Evolutionary conservation across 768 basidiomycete species (phyloP).

Genomic region (Chlorophyllum brunneum): DNA sequence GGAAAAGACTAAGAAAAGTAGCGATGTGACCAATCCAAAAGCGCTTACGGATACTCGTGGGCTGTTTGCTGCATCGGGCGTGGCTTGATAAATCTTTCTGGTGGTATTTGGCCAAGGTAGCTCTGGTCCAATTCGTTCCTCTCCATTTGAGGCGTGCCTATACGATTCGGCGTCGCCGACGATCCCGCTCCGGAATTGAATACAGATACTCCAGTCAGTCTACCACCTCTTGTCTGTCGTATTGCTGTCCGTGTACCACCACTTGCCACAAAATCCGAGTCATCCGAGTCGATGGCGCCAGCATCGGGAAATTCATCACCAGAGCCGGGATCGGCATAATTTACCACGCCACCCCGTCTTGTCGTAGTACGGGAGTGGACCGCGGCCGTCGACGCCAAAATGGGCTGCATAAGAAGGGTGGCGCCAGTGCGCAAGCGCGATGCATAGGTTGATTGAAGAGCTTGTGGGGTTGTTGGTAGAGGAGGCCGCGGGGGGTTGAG

Average conservation of each 20-base stretch:
- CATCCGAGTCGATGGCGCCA: conserved; percentile 79
- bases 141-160: conserved; percentile 38
- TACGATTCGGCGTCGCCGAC: conserved; percentile 22
- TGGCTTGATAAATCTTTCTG: conserved; percentile 69
- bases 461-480: conserved; percentile 64
- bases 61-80: conserved; percentile 53
- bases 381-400: conserved; percentile 41
- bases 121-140: conserved; percentile 70
- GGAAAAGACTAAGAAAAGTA: neutral
- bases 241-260: conserved; percentile 56
- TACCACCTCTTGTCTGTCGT: conserved; percentile 37
- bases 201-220: conserved; percentile 47
- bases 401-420: conserved; percentile 88
- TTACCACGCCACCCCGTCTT: conserved; percentile 68
- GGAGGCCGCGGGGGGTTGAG: conserved; percentile 53
- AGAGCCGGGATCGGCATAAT: conserved; percentile 84
- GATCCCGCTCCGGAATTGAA: conserved; percentile 52
- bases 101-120: conserved; percentile 85
- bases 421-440: conserved; percentile 89
- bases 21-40: neutral
- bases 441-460: conserved; percentile 76
- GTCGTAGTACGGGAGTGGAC: conserved; percentile 40
- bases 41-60: conserved; percentile 74
- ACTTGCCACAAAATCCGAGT: conserved; percentile 76
- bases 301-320: conserved; percentile 80